phyloP scores from a whole-genome alignment of 1,284 basidiomycete species.

The Melampsora americana region DNA sequence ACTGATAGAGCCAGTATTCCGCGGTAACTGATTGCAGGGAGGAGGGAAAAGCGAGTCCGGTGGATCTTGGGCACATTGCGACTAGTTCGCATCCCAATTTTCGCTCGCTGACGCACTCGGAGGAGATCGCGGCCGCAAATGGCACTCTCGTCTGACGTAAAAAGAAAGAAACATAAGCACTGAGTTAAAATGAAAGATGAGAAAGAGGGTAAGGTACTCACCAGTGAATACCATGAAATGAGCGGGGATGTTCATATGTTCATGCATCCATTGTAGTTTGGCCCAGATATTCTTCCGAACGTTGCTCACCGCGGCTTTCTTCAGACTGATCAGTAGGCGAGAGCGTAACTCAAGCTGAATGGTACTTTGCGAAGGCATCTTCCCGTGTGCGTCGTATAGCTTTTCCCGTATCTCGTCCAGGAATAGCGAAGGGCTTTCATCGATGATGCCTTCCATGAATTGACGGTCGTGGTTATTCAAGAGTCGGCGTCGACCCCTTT shows the following conservation, averaged over 20 bases:
- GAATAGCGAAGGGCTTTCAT: neutral
- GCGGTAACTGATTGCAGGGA: neutral
- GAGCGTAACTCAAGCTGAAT: neutral
- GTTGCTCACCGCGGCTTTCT: too few relatives aligned
- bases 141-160: neutral
- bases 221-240: too few relatives aligned
- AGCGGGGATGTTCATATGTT: too few relatives aligned
- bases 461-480: neutral
- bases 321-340: neutral
- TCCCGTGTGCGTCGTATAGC: neutral
- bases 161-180: neutral
- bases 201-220: neutral
- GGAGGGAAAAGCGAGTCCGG: neutral
- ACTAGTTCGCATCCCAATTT: neutral
- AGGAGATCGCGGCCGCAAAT: conserved; percentile 13
- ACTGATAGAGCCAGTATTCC: conserved; percentile 2
- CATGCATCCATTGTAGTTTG: too few relatives aligned
- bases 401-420: neutral
- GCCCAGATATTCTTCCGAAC: neutral
- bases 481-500: neutral
- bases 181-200: neutral
- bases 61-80: neutral
- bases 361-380: neutral
- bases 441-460: too few relatives aligned
- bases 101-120: neutral